Percentiles rank a stretch among this genome's conserved stretches.
Evolutionary conservation across 345 rosid genomes (phyloP).

Genomic region (Passiflora organensis): DNA sequence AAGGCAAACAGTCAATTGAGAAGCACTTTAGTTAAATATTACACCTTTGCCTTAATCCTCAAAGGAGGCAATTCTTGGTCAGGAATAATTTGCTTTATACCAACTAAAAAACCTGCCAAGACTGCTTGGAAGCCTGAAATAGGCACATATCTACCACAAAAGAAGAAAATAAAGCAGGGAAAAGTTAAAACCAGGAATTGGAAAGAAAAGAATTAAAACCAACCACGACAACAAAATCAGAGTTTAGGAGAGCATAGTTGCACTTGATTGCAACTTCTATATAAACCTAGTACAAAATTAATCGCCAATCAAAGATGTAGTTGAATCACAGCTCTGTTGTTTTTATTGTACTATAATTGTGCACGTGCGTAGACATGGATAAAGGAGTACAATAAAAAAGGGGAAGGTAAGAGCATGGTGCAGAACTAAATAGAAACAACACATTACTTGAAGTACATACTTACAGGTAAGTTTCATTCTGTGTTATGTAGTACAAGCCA

Average conservation of each 20-base stretch:
- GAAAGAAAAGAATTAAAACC: neutral
- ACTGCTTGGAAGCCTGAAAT: constrained; percentile 92
- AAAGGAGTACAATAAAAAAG: too few relatives aligned
- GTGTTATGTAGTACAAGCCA: constrained; percentile 74
- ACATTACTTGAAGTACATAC: constrained; percentile 19
- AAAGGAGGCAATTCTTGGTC: constrained; percentile 77
- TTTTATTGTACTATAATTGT: too few relatives aligned
- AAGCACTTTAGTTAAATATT: neutral
- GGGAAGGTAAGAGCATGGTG: too few relatives aligned
- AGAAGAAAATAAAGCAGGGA: neutral
- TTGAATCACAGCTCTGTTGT: too few relatives aligned
- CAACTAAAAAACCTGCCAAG: constrained; percentile 83
- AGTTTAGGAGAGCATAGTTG: neutral
- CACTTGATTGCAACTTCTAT: too few relatives aligned
- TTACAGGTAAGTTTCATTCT: constrained; percentile 82
- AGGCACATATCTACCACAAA: constrained; percentile 75
- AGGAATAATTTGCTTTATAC: constrained; percentile 90
- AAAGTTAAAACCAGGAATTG: neutral
- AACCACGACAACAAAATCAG: neutral
- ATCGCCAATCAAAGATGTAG: too few relatives aligned
- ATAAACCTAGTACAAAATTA: too few relatives aligned
- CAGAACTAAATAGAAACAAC: neutral
- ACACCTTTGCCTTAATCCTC: constrained; percentile 87
- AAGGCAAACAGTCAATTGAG: constrained; percentile 3
- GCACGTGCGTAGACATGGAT: too few relatives aligned